Percentiles rank a stretch among this genome's conserved stretches.
Evolutionary conservation across 2,329 filamentous ascomycete species (phyloP).

Genomic region (Ophiostoma tasmaniense): DNA sequence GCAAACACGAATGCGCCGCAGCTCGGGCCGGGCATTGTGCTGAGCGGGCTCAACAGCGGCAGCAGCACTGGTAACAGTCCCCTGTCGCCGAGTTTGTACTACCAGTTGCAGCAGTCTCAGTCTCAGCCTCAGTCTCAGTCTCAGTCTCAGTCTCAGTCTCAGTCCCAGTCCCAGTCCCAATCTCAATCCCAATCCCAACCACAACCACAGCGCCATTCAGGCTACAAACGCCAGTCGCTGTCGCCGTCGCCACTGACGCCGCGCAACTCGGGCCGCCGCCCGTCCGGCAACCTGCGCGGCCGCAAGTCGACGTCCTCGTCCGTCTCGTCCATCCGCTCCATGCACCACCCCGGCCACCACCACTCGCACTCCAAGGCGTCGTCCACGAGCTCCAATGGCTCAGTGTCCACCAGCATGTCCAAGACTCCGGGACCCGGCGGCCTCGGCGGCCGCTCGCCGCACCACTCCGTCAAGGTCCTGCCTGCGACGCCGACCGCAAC

Average conservation of each 20-base stretch:
- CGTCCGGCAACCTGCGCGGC: slow-evolving; percentile 70
- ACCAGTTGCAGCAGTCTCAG: slow-evolving; percentile 15
- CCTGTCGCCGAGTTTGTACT: slow-evolving; percentile 21
- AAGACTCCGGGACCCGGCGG: slow-evolving; percentile 52
- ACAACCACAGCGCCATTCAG: slow-evolving; percentile 15
- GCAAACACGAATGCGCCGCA: too few species aligned
- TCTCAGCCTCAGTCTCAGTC: slow-evolving; percentile 9
- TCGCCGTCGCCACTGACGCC: slow-evolving; percentile 85
- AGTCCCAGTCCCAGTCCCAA: slow-evolving; percentile 11
- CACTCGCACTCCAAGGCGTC: slow-evolving; percentile 91
- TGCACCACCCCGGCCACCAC: slow-evolving; percentile 79
- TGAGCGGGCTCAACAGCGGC: slow-evolving; percentile 22
- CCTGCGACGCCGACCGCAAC: slow-evolving; percentile 73
- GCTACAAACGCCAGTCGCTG: slow-evolving; percentile 65
- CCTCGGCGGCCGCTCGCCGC: slow-evolving; percentile 62
- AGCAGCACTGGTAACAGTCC: slow-evolving; percentile 24
- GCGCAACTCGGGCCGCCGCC: slow-evolving; percentile 58
- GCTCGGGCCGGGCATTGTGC: slow-evolving; percentile 1
- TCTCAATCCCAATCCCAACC: slow-evolving; percentile 7
- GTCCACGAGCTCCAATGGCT: slow-evolving; percentile 76
- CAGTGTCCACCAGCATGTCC: slow-evolving; percentile 59
- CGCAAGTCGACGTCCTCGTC: slow-evolving; percentile 95
- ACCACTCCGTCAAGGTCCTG: slow-evolving; percentile 89
- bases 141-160: slow-evolving; percentile 4
- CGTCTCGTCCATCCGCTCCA: slow-evolving; percentile 83